Evolutionary conservation across 345 rosid genomes (phyloP).

Genomic region (Toxicodendron radicans): DNA sequence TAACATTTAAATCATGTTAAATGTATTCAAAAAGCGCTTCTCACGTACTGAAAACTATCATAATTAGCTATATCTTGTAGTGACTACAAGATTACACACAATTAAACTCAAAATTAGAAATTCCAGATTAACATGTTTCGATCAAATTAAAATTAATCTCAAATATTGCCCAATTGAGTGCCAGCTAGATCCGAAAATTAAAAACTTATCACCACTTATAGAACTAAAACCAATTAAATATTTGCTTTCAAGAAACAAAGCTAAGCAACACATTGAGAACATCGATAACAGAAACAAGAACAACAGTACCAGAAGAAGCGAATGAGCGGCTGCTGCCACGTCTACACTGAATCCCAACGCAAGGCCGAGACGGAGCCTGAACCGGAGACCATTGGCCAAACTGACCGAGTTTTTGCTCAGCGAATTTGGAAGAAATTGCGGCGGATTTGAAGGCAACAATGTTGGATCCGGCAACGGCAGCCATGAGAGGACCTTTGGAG

Average conservation of each 20-base stretch:
- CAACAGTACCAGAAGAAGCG: constrained; percentile 52
- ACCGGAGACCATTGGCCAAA: constrained; percentile 47
- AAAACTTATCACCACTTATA: not conserved
- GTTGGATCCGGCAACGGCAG: constrained; percentile 59
- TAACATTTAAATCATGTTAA: not conserved
- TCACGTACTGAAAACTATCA: not conserved
- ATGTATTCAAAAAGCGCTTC: not conserved
- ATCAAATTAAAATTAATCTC: not conserved
- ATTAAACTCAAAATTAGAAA: not conserved
- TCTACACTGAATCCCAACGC: constrained; percentile 42
- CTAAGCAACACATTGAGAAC: not conserved
- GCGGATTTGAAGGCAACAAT: constrained; percentile 48
- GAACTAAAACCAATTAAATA: not conserved
- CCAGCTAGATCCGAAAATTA: not conserved
- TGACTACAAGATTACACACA: not conserved
- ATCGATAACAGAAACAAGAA: not conserved
- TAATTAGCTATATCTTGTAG: too few species aligned
- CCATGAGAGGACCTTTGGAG: constrained; percentile 42
- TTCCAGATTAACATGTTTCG: not conserved
- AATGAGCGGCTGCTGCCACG: constrained; percentile 39
- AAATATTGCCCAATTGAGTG: not conserved
- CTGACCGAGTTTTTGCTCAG: constrained; percentile 40
- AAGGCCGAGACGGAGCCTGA: constrained; percentile 33
- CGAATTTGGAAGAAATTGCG: constrained; percentile 28
- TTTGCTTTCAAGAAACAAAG: not conserved